These are phyloP conservation scores for Bolboschoenus planiculmis DNA, from an alignment of 176 grass and related monocot genomes.

Conservation along the genomic window DNA sequence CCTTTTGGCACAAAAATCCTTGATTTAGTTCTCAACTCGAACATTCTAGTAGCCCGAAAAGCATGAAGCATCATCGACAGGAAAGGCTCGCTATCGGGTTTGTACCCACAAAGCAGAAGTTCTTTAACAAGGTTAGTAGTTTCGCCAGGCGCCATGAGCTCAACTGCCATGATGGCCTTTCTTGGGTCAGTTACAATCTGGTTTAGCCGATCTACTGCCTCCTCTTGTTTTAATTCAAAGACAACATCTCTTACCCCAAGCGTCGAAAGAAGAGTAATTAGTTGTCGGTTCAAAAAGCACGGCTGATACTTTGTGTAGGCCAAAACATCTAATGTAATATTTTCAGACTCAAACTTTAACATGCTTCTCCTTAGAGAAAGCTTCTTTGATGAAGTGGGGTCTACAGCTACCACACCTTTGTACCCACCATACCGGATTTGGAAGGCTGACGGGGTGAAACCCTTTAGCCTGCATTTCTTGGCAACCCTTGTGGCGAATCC, in stretches of 20 bases:
- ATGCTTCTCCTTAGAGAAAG: conserved; percentile 88
- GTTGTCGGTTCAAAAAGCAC: conserved; percentile 71
- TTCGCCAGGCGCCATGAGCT: conserved; percentile 73
- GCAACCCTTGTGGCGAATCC: conserved; percentile 68
- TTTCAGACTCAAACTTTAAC: conserved; percentile 71
- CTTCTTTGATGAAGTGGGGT: conserved; percentile 53
- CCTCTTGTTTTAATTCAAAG: conserved; percentile 68
- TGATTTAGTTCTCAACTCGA: conserved; percentile 68
- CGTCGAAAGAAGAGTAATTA: conserved; percentile 84
- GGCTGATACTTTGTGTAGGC: conserved; percentile 87
- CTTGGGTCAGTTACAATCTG: conserved; percentile 52
- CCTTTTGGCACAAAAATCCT: conserved; percentile 73
- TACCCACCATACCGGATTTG: conserved; percentile 91
- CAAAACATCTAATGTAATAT: conserved; percentile 72
- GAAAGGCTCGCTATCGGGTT: conserved; percentile 70
- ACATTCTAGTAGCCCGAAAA: conserved; percentile 64
- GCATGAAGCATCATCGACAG: conserved; percentile 74
- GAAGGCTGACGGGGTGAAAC: conserved; percentile 67
- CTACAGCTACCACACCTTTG: conserved; percentile 80
- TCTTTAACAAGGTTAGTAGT: conserved; percentile 64
- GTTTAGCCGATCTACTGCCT: conserved; percentile 45
- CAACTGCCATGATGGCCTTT: conserved; percentile 49
- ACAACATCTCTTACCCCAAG: conserved; percentile 47
- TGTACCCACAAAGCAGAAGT: conserved; percentile 54
- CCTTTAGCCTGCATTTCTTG: conserved; percentile 52